Conservation (phyloP, 441 rosid genomes). For the Populus trichocarpa region DNA sequence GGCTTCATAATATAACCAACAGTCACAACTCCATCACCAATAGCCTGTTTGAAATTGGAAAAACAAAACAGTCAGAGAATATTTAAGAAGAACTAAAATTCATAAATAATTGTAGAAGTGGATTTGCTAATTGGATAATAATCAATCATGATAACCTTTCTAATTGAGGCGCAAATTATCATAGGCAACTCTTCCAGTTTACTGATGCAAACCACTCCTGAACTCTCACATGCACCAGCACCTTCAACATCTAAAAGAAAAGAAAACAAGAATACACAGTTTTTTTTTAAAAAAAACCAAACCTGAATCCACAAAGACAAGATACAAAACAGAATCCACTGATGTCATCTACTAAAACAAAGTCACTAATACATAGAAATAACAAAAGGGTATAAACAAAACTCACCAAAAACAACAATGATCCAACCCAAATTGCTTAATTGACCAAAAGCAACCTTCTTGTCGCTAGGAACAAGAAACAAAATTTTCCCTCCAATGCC, state of each 20-base stretch:
- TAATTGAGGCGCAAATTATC: slow-evolving; percentile 54
- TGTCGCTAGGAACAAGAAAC: slow-evolving; percentile 41
- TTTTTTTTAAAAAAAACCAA: background rate
- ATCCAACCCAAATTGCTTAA: slow-evolving; percentile 32
- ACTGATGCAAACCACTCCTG: no score
- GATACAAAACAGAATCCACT: background rate
- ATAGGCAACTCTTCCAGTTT: slow-evolving; percentile 21
- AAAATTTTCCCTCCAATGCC: slow-evolving; percentile 35
- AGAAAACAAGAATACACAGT: slow-evolving; percentile 6
- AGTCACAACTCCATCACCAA: slow-evolving; percentile 37
- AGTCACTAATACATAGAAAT: background rate
- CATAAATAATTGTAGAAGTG: background rate
- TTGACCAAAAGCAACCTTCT: slow-evolving; percentile 21
- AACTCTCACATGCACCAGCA: background rate
- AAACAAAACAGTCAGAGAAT: background rate
- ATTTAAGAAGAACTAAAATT: background rate
- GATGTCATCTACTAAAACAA: background rate
- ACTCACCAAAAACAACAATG: slow-evolving; percentile 44
- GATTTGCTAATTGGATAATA: slow-evolving; percentile 7
- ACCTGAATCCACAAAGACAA: background rate
- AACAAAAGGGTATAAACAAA: background rate
- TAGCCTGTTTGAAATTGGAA: slow-evolving; percentile 39
- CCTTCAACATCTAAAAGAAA: slow-evolving; percentile 29
- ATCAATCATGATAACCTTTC: slow-evolving; percentile 42
- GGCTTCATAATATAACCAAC: slow-evolving; percentile 89